These are phyloP conservation scores for Trichothecium sympodiale DNA, from an alignment of 2,329 filamentous ascomycete genomes.

Conservation along the genomic window DNA sequence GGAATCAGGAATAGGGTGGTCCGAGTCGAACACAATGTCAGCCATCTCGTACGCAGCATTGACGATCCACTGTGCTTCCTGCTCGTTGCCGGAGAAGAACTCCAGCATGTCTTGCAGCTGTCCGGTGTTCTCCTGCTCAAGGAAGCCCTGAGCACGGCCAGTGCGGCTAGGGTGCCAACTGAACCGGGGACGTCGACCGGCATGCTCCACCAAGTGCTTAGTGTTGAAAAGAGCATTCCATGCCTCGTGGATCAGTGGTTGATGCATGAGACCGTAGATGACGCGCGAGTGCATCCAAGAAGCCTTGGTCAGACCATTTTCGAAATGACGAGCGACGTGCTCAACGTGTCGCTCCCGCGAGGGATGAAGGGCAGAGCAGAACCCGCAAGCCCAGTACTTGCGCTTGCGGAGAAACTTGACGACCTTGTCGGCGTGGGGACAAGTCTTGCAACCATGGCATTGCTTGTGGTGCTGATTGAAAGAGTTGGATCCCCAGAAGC, in stretches of 20 bases:
- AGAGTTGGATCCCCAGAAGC: slow-evolving; percentile 57
- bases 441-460: slow-evolving; percentile 53
- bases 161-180: slow-evolving; percentile 50
- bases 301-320: slow-evolving; percentile 47
- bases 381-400: slow-evolving; percentile 58
- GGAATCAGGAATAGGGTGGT: slow-evolving; percentile 19
- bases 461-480: slow-evolving; percentile 60
- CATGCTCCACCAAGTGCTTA: slow-evolving; percentile 44
- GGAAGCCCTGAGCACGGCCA: slow-evolving; percentile 43
- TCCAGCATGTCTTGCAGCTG: slow-evolving; percentile 55
- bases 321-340: slow-evolving; percentile 58
- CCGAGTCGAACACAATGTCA: slow-evolving; percentile 29
- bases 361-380: slow-evolving; percentile 52
- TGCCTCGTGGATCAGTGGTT: slow-evolving; percentile 47
- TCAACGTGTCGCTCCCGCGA: slow-evolving; percentile 57
- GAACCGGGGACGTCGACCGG: slow-evolving; percentile 44
- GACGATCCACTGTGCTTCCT: slow-evolving; percentile 46
- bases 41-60: slow-evolving; percentile 47
- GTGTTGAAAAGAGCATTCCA: slow-evolving; percentile 46
- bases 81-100: slow-evolving; percentile 47
- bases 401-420: slow-evolving; percentile 52
- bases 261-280: slow-evolving; percentile 56
- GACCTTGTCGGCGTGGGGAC: slow-evolving; percentile 53
- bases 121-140: slow-evolving; percentile 51
- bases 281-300: slow-evolving; percentile 62